Base-by-base conservation (phyloP, 148 eudicot species). In the Amaranthus hypochondriacus region DNA sequence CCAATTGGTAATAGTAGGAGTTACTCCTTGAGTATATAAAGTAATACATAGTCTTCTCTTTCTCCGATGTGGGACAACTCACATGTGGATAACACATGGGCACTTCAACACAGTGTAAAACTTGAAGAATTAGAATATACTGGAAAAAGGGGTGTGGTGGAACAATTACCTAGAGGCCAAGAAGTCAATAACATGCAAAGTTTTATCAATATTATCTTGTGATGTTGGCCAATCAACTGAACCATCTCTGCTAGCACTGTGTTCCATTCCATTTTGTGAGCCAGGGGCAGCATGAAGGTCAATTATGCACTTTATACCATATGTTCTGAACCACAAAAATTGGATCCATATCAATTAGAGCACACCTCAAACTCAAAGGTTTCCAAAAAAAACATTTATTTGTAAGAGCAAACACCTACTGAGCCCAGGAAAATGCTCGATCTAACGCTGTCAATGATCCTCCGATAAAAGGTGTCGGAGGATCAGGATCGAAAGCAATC, bases 221-320 rank as follows among this genome's bases (percentile, higher is more conserved):
- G 90, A 86, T 54, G 88, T 84, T 2, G 94, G 88, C 97, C 95
- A 92, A 58, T 80, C 85, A 11, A 83, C 78, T 6, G 95, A 80
- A 48, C 97, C 95, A 69, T 92, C 95, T 79, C 92, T 81, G 70
- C 95, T 92, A 64, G 95, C 87, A 71, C 95, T 92, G 75, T 92
- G 97, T 77, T 92, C 90, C 89, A 84, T 85, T 51, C 97, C 97
- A 77, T 92, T 92, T 81, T 92, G 97, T 50, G 95, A 92, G 54
- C 92, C 92, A 3, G 92, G 92, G 71, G 92, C 97, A 52, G 92
- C 92, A 75, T 89, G 97, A 49, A 92, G 95, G 66, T 92, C 97
- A 56, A 92, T 84, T 18, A 92, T 92, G 87, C 95, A 92, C 86
- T 92, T 92, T 71, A 92, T 89, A 79, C 70, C 46, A 70, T 81